phyloP scores from a whole-genome alignment of 1,139 yeast species.

The Kluyveromyces sp. region DNA sequence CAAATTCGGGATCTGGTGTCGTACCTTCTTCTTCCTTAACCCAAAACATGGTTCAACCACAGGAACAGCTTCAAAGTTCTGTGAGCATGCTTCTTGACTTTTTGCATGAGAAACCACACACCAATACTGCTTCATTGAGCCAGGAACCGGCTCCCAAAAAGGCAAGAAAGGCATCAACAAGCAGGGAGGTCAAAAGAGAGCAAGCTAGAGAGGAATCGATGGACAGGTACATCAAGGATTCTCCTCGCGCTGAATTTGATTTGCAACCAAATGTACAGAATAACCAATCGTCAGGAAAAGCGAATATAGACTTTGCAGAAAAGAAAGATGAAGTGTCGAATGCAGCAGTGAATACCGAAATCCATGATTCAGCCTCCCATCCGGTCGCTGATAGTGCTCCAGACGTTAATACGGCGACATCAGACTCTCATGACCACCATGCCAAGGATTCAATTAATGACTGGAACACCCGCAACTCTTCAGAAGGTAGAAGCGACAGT shows the following conservation, averaged over 20 bases:
- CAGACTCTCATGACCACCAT: background rate
- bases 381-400: background rate
- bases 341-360: background rate
- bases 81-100: constrained; percentile 11
- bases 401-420: background rate
- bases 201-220: background rate
- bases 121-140: background rate
- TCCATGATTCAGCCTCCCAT: background rate
- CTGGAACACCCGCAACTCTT: background rate
- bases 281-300: background rate
- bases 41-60: constrained; percentile 2
- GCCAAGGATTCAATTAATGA: background rate
- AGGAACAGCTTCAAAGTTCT: background rate
- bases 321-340: background rate
- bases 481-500: background rate
- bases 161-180: background rate
- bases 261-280: background rate
- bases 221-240: background rate
- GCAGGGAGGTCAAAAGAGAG: background rate
- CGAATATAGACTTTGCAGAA: too few species aligned
- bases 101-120: constrained; percentile 3
- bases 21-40: constrained; percentile 10
- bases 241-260: background rate
- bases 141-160: background rate
- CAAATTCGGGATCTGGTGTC: background rate